A percentile compares a stretch with the other conserved stretches of the same genome.
Conservation (phyloP, 1,139 yeast genomes). For the Yamadazyma aaseri region DNA sequence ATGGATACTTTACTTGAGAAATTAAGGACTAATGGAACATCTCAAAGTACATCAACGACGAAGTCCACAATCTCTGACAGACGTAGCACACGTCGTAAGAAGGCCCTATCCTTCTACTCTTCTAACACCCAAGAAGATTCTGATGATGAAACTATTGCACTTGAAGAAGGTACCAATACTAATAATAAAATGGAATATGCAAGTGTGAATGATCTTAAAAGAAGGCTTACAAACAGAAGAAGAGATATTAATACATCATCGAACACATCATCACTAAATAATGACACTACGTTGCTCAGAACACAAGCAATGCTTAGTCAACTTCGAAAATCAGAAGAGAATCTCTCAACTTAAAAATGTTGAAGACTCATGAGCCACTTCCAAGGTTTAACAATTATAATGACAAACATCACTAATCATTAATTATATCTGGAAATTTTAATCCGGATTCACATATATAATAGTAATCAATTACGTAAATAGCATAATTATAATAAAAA, state of each 20-base stretch:
- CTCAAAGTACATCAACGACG: conserved; percentile 1
- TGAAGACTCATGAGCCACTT: no score
- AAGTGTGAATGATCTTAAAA: conserved; percentile 38
- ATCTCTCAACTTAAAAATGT: not conserved
- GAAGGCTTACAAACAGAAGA: conserved; percentile 39
- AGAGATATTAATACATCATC: conserved; percentile 16
- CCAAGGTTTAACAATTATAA: no score
- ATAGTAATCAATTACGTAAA: no score
- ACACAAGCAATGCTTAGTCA: conserved; percentile 46
- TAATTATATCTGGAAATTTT: no score
- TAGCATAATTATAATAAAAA: no score
- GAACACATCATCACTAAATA: conserved; percentile 16
- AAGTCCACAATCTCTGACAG: conserved; percentile 8
- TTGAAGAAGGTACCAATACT: not conserved
- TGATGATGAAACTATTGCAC: not conserved
- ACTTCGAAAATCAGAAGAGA: conserved; percentile 20
- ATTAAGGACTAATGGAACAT: conserved; percentile 26
- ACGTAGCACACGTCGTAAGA: conserved; percentile 26
- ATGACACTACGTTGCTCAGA: conserved; percentile 33
- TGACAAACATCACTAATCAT: no score
- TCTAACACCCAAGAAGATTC: conserved; percentile 27
- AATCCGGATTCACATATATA: no score
- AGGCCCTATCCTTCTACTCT: conserved; percentile 38
- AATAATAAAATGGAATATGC: conserved; percentile 29
- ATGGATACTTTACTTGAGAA: conserved; percentile 41